Evolutionary conservation across 768 basidiomycete species (phyloP).

Genomic region (Phallus indusiatus): DNA sequence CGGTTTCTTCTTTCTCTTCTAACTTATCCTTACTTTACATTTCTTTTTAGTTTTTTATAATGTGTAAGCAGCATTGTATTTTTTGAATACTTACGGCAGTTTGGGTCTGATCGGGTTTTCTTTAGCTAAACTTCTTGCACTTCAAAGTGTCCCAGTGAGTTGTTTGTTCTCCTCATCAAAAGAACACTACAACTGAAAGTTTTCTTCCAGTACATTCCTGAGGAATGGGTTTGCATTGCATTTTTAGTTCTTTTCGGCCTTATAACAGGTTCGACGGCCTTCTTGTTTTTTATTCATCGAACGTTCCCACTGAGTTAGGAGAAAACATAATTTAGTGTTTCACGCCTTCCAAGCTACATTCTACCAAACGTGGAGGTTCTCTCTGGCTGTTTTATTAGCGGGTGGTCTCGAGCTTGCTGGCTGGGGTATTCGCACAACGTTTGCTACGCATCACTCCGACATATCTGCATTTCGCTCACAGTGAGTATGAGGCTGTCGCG

Average conservation of each 20-base stretch:
- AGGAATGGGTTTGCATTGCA: slow-evolving; percentile 9
- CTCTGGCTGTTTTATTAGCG: not conserved
- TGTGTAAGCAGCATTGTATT: not conserved
- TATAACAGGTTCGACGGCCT: not conserved
- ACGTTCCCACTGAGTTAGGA: not conserved
- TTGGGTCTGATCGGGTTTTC: not conserved
- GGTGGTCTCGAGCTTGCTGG: not conserved
- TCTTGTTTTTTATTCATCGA: not conserved
- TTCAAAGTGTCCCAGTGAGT: not conserved
- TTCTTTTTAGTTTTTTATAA: not conserved
- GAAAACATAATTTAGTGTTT: not conserved
- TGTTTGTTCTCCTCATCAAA: not conserved
- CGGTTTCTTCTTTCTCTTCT: not conserved
- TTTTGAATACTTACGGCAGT: not conserved
- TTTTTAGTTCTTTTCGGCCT: slow-evolving; percentile 10
- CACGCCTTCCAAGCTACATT: not conserved
- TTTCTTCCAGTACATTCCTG: slow-evolving; percentile 9
- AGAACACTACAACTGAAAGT: not conserved
- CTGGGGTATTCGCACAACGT: not conserved
- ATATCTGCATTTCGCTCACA: not conserved
- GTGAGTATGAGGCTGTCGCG: not conserved
- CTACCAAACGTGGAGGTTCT: not conserved
- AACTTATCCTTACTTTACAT: not conserved
- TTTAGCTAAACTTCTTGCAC: not conserved
- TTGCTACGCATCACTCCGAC: not conserved